These are phyloP conservation scores for Leccinum variabile DNA, from an alignment of 1,284 basidiomycete genomes.

Conservation along the genomic window DNA sequence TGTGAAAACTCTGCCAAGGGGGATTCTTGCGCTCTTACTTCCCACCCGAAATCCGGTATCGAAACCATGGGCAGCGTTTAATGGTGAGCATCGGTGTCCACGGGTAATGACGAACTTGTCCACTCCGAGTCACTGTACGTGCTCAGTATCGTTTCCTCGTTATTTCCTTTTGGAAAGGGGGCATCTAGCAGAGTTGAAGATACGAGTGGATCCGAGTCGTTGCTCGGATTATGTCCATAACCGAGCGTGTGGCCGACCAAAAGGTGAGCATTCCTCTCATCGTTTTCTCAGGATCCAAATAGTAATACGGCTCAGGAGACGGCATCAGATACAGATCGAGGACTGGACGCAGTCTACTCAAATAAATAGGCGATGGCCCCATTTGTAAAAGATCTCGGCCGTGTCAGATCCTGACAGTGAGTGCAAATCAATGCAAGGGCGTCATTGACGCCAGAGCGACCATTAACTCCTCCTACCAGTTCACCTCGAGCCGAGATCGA, in stretches of 20 bases:
- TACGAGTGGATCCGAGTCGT: constrained; percentile 82
- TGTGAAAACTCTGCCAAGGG: constrained; percentile 89
- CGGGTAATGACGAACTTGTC: background rate
- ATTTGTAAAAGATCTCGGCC: constrained; percentile 50
- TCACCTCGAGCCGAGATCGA: constrained; percentile 68
- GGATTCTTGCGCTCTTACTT: constrained; percentile 89
- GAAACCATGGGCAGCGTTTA: constrained; percentile 95
- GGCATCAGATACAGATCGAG: constrained; percentile 92
- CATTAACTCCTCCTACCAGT: constrained; percentile 37
- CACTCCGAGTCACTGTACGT: background rate
- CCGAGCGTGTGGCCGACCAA: constrained; percentile 80
- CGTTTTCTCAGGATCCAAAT: constrained; percentile 54
- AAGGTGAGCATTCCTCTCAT: constrained; percentile 51
- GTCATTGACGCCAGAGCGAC: constrained; percentile 36
- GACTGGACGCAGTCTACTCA: constrained; percentile 80
- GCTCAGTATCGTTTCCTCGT: constrained; percentile 88
- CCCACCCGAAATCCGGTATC: constrained; percentile 92
- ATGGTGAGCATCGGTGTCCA: constrained; percentile 53
- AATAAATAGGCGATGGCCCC: constrained; percentile 56
- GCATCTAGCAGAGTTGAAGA: constrained; percentile 79
- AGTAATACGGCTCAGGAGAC: constrained; percentile 81
- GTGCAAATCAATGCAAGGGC: constrained; percentile 31
- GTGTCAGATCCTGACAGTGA: constrained; percentile 39
- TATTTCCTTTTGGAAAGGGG: constrained; percentile 91
- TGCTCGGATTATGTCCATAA: constrained; percentile 85